Conservation (phyloP, 805 yeast genomes). For the Metschnikowia bowlesiae region DNA sequence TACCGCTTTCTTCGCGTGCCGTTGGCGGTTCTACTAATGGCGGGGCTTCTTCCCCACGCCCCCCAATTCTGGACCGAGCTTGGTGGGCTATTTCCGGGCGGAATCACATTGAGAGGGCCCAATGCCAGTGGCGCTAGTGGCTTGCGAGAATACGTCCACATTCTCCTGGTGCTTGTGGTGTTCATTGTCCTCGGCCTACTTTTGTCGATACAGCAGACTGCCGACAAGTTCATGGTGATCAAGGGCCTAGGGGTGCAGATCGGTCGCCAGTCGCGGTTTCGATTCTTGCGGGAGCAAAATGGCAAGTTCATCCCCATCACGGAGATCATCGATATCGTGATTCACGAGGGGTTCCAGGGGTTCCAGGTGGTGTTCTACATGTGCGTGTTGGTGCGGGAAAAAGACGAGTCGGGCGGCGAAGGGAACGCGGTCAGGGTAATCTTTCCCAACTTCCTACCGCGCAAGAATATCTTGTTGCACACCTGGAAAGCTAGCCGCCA, state of each 20-base stretch:
- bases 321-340: slow-evolving; percentile 57
- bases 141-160: background rate
- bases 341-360: slow-evolving; percentile 72
- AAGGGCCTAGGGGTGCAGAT: slow-evolving; percentile 47
- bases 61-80: background rate
- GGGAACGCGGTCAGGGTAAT: slow-evolving; percentile 30
- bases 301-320: slow-evolving; percentile 52
- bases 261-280: slow-evolving; percentile 19
- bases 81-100: background rate
- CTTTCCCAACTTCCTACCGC: slow-evolving; percentile 40
- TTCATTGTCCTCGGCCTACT: slow-evolving; percentile 11
- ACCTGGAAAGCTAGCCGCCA: slow-evolving; percentile 39
- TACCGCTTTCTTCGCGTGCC: slow-evolving; percentile 15
- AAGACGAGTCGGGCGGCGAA: slow-evolving; percentile 10
- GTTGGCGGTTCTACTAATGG: slow-evolving; percentile 11
- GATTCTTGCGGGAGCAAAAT: slow-evolving; percentile 12
- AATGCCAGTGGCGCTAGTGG: too few species aligned
- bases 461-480: slow-evolving; percentile 35
- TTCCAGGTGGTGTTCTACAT: slow-evolving; percentile 61
- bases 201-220: slow-evolving; percentile 29
- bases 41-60: slow-evolving; percentile 1
- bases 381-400: slow-evolving; percentile 48
- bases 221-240: slow-evolving; percentile 42
- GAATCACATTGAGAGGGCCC: background rate
- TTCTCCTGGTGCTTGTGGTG: slow-evolving; percentile 1